These are phyloP conservation scores for Hypomyces perniciosus DNA, from an alignment of 2,329 filamentous ascomycete genomes.

Conservation along the genomic window DNA sequence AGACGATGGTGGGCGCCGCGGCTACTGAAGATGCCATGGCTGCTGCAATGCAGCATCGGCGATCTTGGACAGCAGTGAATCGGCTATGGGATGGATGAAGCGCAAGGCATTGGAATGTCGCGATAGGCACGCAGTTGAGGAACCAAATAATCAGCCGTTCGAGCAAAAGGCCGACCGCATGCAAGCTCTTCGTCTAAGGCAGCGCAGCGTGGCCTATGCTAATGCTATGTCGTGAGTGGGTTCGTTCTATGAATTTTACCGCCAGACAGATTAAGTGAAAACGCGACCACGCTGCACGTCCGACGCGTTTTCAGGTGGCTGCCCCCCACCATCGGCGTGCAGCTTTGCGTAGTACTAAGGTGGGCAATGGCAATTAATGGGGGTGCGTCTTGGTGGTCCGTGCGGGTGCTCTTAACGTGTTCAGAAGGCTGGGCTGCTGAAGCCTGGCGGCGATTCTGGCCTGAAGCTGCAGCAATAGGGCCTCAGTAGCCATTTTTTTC, in stretches of 20 bases:
- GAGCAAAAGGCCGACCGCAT: background rate
- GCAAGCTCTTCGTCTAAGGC: background rate
- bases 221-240: background rate
- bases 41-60: conserved; percentile 33
- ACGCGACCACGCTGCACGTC: conserved; percentile 18
- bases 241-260: conserved; percentile 6
- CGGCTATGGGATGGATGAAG: conserved; percentile 19
- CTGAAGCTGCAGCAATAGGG: no score
- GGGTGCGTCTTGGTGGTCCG: background rate
- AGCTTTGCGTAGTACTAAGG: no score
- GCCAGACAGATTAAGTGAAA: conserved; percentile 10
- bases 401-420: background rate
- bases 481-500: no score
- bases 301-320: conserved; percentile 12
- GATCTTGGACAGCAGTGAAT: conserved; percentile 32
- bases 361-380: no score
- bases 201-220: background rate
- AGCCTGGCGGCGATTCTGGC: no score
- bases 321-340: background rate
- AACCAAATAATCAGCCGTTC: background rate
- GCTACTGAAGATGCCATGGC: conserved; percentile 38
- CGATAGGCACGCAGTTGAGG: background rate
- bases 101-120: conserved; percentile 6
- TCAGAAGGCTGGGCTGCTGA: no score
- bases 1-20: conserved; percentile 29